phyloP scores from a whole-genome alignment of 257 asterid species.

The Ocimum tenuiflorum region DNA sequence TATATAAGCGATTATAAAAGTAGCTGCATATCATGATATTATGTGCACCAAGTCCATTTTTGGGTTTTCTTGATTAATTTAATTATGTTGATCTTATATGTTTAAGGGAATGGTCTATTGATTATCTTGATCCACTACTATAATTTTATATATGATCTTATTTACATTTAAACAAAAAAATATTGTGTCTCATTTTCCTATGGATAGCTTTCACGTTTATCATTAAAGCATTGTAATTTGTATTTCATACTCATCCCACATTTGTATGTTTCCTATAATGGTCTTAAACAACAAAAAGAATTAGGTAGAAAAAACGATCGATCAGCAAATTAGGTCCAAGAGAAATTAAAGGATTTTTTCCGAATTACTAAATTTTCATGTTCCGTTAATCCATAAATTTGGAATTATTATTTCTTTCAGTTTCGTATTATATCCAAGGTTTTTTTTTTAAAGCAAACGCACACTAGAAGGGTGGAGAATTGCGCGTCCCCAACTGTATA shows the following conservation, averaged over 20 bases:
- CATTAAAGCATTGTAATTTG: not conserved
- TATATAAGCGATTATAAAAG: constrained; percentile 18
- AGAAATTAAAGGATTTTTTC: too few species aligned
- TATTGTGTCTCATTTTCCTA: too few species aligned
- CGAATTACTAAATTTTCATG: too few species aligned
- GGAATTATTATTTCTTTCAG: too few species aligned
- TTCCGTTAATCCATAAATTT: too few species aligned
- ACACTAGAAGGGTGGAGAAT: too few species aligned
- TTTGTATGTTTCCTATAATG: too few species aligned
- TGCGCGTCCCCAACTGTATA: too few species aligned
- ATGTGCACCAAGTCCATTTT: constrained; percentile 17
- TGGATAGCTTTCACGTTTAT: not conserved
- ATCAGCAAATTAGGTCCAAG: not conserved
- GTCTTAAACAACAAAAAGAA: not conserved
- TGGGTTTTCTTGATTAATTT: not conserved
- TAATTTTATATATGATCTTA: not conserved
- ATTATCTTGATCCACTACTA: not conserved
- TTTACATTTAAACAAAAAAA: too few species aligned
- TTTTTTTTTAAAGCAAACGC: too few species aligned
- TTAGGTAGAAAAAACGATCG: not conserved
- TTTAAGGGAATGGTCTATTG: not conserved
- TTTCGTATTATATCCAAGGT: too few species aligned
- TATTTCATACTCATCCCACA: too few species aligned
- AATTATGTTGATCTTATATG: not conserved
- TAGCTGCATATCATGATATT: constrained; percentile 17